Evolutionary conservation across 352 stramenopile species (phyloP), one percentile per base, ranked within the genome.

Genomic region (Aphanomyces astaci): DNA sequence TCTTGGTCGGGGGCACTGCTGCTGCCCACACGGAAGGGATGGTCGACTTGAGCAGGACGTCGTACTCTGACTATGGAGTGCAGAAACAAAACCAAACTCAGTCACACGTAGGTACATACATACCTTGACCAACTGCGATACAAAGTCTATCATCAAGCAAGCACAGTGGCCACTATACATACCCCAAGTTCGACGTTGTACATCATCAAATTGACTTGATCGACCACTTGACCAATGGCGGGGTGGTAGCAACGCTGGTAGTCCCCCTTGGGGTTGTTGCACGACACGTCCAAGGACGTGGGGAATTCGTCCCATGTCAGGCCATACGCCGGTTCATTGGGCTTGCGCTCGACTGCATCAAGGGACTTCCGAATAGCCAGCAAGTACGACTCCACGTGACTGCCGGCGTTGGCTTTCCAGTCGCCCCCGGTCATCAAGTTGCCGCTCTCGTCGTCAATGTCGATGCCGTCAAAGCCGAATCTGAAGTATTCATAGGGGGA

Each of bases 151-250:
- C n/a, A n/a, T n/a, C n/a, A n/a, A n/a, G n/a, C n/a, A n/a, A n/a
- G n/a, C n/a, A n/a, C n/a, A n/a, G n/a, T n/a, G n/a, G n/a, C n/a
- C n/a, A n/a, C n/a, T n/a, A n/a, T 15, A 49, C 30, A 32, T 24
- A 68, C 62, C 40, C 39, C 0, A 7, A 7, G n/a, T 19, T 5
- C 48, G 0, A 27, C 78, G 56, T 92, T 92, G 75, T 92, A 92
- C 56, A 84, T 81, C 84, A 92, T 91, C 64, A 92, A 85, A 67
- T 92, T 90, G 36, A 92, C 70, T 81, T 82, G 90, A 71, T 91
- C 81, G n/a, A 91, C 74, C 25, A 79, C 81, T n/a, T 77, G 52
- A 25, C 89, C 63, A 2, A 89, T 71, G 24, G 48, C 63, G 4
- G 71, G 66, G 2, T 84, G 78, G 63, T 90, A 92, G 65, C 84